Percentiles rank a stretch among this genome's conserved stretches.
These are phyloP conservation scores for Aspergillus sp. DNA, from an alignment of 2,329 filamentous ascomycete genomes.

Conservation along the genomic window DNA sequence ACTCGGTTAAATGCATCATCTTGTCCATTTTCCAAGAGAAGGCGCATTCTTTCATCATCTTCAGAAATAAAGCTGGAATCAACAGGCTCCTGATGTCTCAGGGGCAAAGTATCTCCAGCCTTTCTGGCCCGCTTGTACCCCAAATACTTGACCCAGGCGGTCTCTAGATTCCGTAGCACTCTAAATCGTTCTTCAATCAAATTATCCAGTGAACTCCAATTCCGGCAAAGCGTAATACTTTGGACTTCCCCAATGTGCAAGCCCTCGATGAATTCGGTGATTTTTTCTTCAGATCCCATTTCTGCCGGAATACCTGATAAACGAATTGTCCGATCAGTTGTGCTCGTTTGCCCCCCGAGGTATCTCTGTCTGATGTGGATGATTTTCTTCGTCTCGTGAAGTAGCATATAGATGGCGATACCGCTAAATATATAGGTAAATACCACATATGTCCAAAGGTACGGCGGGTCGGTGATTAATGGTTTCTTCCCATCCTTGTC, in stretches of 20 bases:
- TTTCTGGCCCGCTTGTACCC: constrained; percentile 55
- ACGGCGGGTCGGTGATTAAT: constrained; percentile 47
- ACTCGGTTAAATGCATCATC: constrained; percentile 47
- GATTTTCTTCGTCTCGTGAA: constrained; percentile 78
- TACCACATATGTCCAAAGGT: constrained; percentile 89
- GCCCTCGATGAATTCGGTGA: constrained; percentile 83
- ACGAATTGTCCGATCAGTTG: constrained; percentile 91
- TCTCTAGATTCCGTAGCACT: constrained; percentile 72
- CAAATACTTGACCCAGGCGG: constrained; percentile 77
- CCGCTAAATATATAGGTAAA: constrained; percentile 92
- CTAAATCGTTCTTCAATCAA: constrained; percentile 67
- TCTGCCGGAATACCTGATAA: constrained; percentile 82
- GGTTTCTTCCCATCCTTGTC: constrained; percentile 32
- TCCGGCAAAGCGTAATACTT: constrained; percentile 77
- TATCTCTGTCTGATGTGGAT: constrained; percentile 87
- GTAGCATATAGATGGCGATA: constrained; percentile 78
- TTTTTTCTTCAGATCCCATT: constrained; percentile 75
- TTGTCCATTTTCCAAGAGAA: constrained; percentile 49
- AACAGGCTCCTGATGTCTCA: constrained; percentile 51
- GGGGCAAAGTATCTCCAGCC: constrained; percentile 45
- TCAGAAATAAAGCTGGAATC: constrained; percentile 32
- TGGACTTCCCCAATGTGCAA: constrained; percentile 88
- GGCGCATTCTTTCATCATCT: constrained; percentile 60
- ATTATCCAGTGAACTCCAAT: constrained; percentile 81
- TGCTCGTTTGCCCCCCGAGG: constrained; percentile 87